Conservation (phyloP, 2,329 filamentous ascomycete genomes). For the Apiospora kogelbergensis region DNA sequence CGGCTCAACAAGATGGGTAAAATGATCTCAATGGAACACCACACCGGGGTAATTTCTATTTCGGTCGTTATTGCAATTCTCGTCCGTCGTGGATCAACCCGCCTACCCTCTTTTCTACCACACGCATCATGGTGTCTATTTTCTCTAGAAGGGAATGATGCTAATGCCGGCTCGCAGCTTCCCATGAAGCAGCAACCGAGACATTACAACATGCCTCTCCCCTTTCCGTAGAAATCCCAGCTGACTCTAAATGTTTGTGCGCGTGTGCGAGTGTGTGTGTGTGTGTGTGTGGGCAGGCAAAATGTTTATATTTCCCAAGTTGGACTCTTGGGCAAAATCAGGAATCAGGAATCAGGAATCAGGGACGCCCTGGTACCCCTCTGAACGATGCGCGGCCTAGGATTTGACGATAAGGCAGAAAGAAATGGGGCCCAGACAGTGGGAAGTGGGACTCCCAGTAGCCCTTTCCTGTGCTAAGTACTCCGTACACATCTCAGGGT, state of each 20-base stretch:
- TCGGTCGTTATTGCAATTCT: neutral
- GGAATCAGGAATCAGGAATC: too few relatives aligned
- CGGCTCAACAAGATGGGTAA: constrained; percentile 2
- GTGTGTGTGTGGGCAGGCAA: neutral
- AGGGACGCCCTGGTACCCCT: neutral
- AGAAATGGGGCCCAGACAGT: neutral
- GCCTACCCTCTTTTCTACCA: neutral
- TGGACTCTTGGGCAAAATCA: neutral
- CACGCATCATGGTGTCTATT: neutral
- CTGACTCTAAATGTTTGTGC: neutral
- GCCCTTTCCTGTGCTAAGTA: neutral
- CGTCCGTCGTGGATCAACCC: too few relatives aligned
- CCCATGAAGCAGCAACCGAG: neutral
- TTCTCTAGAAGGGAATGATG: neutral
- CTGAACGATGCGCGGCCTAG: neutral
- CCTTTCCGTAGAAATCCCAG: neutral
- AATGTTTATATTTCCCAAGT: neutral
- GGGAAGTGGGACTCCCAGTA: neutral
- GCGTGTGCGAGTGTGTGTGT: neutral
- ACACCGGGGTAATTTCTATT: constrained; percentile 5
- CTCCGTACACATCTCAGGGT: neutral
- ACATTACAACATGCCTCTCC: neutral
- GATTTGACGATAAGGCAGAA: constrained; percentile 2
- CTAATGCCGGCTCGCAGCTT: neutral
- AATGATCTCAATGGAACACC: neutral